phyloP scores from a whole-genome alignment of 2,329 filamentous ascomycete species.

The Parastagonospora nodorum region DNA sequence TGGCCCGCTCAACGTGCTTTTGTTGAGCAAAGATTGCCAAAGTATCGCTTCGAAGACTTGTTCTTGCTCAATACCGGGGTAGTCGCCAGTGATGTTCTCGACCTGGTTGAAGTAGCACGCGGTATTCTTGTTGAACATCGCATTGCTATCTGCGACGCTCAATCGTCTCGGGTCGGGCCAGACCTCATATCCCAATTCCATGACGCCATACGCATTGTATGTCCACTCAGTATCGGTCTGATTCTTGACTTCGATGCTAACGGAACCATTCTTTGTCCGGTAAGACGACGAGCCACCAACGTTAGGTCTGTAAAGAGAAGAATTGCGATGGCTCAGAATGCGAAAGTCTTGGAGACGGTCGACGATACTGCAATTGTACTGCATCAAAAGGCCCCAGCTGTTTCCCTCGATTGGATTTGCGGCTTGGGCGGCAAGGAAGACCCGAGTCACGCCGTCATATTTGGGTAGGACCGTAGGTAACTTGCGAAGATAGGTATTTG shows the following conservation, averaged over 20 bases:
- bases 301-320: no score
- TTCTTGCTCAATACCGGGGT: conserved; percentile 3
- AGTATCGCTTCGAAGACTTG: conserved; percentile 1
- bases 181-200: no score
- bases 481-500: background rate
- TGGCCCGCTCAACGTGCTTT: background rate
- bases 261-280: no score
- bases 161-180: no score
- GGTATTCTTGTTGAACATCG: no score
- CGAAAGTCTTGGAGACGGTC: background rate
- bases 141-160: no score
- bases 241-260: no score
- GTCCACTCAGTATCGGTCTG: no score
- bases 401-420: conserved; percentile 7
- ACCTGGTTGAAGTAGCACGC: no score
- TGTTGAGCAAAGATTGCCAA: conserved; percentile 1
- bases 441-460: background rate
- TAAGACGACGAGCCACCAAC: no score
- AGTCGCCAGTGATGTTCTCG: background rate
- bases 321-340: background rate
- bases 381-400: conserved; percentile 6
- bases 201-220: no score
- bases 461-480: background rate
- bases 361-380: conserved; percentile 9
- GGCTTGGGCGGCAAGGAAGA: conserved; percentile 4